phyloP scores from a whole-genome alignment of 2,329 filamentous ascomycete genomes.

The Fusarium guadeloupense region DNA sequence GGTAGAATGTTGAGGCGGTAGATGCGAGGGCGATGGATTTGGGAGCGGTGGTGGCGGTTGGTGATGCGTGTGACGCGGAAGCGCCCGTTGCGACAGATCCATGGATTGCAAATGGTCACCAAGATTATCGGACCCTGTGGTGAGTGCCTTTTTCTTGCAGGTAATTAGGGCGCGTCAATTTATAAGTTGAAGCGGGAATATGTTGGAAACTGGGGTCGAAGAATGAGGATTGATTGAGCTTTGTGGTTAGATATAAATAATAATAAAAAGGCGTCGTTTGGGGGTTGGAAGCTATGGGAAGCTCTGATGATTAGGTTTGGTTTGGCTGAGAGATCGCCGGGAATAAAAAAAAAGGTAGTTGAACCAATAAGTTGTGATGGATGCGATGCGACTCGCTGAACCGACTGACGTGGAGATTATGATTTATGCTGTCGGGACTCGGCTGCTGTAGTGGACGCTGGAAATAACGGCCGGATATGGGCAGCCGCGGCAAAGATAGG shows the following conservation, averaged over 20 bases:
- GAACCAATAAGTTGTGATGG: too few species aligned
- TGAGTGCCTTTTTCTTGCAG: slow-evolving; percentile 18
- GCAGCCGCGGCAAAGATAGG: slow-evolving; percentile 22
- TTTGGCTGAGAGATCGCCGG: slow-evolving; percentile 17
- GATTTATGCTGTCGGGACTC: slow-evolving; percentile 29
- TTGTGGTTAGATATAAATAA: neutral
- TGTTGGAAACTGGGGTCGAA: slow-evolving; percentile 25
- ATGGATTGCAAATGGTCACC: slow-evolving; percentile 28
- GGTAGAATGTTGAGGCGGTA: slow-evolving; percentile 29
- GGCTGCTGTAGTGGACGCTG: slow-evolving; percentile 41
- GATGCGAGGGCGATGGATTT: slow-evolving; percentile 33
- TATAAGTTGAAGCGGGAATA: slow-evolving; percentile 11
- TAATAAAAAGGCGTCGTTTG: slow-evolving; percentile 11
- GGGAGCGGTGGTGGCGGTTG: slow-evolving; percentile 27
- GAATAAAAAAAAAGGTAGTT: too few species aligned
- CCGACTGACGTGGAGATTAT: slow-evolving; percentile 9
- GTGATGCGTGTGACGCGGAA: slow-evolving; percentile 39
- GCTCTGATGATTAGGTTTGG: slow-evolving; percentile 6
- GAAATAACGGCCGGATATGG: slow-evolving; percentile 44
- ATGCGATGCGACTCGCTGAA: slow-evolving; percentile 14
- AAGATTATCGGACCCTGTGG: slow-evolving; percentile 14
- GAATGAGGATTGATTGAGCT: slow-evolving; percentile 29
- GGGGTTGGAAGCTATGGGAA: slow-evolving; percentile 15
- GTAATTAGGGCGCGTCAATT: slow-evolving; percentile 17
- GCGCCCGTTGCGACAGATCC: slow-evolving; percentile 44